Evolutionary conservation across 2,329 filamentous ascomycete genomes (phyloP).

Genomic region (Aspergillus sp.): DNA sequence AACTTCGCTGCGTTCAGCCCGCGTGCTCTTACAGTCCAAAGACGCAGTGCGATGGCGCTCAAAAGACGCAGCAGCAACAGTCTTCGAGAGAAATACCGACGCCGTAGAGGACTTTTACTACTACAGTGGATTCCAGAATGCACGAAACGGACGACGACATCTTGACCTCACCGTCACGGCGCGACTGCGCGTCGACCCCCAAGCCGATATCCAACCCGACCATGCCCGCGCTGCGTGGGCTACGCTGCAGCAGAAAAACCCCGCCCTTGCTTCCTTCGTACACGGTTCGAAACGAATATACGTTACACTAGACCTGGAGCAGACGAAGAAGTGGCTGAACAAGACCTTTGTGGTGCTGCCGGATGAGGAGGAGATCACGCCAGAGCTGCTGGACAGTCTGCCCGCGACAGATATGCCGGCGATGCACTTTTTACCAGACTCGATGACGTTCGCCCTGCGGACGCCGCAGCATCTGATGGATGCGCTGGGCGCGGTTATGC

Average conservation of each 20-base stretch:
- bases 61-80: not conserved
- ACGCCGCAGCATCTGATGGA: not conserved
- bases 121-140: not conserved
- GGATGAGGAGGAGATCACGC: not conserved
- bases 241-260: not conserved
- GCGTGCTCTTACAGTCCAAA: not conserved
- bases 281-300: not conserved
- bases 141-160: not conserved
- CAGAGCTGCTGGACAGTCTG: not conserved
- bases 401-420: not conserved
- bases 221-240: not conserved
- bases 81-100: not conserved
- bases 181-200: not conserved
- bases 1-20: not conserved
- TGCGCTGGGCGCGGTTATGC: not conserved
- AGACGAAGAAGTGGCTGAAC: not conserved
- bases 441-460: not conserved
- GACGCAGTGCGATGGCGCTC: not conserved
- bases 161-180: not conserved
- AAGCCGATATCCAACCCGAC: not conserved
- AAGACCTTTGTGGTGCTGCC: not conserved
- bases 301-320: not conserved
- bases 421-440: not conserved
- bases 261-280: not conserved
- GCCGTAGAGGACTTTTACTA: not conserved